These are phyloP conservation scores for Cicer cuneatum DNA, from an alignment of 306 rosid species.

Conservation along the genomic window DNA sequence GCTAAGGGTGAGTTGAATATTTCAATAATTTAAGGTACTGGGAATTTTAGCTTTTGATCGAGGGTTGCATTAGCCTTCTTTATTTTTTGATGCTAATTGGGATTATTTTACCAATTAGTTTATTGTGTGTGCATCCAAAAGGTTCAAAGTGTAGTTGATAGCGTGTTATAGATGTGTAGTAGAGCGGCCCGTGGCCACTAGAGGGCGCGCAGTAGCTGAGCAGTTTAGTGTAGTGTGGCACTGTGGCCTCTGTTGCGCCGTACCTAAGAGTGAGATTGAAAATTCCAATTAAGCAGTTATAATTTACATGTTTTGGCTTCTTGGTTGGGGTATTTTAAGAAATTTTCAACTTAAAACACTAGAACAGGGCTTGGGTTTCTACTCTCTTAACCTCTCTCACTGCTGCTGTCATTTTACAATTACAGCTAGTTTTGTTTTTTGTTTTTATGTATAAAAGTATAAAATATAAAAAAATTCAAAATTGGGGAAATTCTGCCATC, in stretches of 20 bases:
- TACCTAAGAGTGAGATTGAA: neutral
- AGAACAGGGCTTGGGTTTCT: neutral
- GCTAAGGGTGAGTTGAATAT: conserved; percentile 56
- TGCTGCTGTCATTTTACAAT: neutral
- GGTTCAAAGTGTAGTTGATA: conserved; percentile 36
- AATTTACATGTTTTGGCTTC: neutral
- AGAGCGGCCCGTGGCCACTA: neutral
- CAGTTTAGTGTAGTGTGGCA: neutral
- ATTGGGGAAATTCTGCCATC: no score
- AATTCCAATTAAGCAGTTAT: neutral
- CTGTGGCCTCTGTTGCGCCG: neutral
- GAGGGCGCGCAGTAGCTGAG: neutral
- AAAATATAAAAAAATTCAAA: no score
- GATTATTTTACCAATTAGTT: conserved; percentile 1
- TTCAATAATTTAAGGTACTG: conserved; percentile 58
- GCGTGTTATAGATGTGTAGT: neutral
- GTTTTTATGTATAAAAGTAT: no score
- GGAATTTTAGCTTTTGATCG: conserved; percentile 66
- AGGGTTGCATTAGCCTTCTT: conserved; percentile 62
- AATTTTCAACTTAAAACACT: neutral
- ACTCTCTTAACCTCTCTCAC: neutral
- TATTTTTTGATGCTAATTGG: conserved; percentile 69
- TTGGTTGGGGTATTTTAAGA: neutral
- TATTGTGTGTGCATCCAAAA: conserved; percentile 40
- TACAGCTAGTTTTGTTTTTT: neutral